Conservation (phyloP, 2,329 filamentous ascomycete species). For the Aspergillus proliferans region DNA sequence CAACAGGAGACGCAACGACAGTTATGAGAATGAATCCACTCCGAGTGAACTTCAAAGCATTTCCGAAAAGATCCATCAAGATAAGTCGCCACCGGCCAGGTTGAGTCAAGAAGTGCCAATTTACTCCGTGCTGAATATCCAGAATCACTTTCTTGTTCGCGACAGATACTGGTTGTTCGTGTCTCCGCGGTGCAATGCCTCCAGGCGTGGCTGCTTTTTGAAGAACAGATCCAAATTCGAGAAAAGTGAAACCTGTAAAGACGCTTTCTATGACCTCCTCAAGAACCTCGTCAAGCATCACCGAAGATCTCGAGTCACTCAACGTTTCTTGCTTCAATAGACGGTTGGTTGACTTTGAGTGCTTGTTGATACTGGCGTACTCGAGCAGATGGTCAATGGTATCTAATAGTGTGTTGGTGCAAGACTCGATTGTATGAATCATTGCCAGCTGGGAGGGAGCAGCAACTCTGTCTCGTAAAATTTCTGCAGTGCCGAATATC, state of each 20-base stretch:
- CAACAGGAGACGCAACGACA: not conserved
- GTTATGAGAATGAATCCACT: constrained; percentile 7
- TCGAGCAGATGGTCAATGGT: constrained; percentile 36
- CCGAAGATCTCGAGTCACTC: constrained; percentile 2
- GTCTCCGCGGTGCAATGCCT: not conserved
- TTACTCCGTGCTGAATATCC: constrained; percentile 6
- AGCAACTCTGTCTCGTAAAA: constrained; percentile 24
- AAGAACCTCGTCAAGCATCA: constrained; percentile 7
- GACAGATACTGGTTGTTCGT: constrained; percentile 1
- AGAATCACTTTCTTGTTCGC: constrained; percentile 5
- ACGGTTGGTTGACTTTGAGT: constrained; percentile 1
- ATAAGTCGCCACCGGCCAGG: constrained; percentile 10
- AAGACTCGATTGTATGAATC: constrained; percentile 33
- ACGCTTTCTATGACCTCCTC: constrained; percentile 15
- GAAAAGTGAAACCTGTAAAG: constrained; percentile 12
- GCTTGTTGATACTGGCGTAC: constrained; percentile 22
- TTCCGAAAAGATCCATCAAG: constrained; percentile 11
- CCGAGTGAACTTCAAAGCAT: constrained; percentile 13
- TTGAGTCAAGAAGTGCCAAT: constrained; percentile 7
- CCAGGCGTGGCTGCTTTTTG: not conserved
- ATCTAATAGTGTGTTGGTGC: constrained; percentile 37
- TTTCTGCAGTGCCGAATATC: constrained; percentile 27
- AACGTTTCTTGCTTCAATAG: not conserved
- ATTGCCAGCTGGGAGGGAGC: constrained; percentile 23
- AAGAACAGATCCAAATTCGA: not conserved